phyloP scores from a whole-genome alignment of 2,329 filamentous ascomycete species.

The Immersiporthe knoxdaviesiana region DNA sequence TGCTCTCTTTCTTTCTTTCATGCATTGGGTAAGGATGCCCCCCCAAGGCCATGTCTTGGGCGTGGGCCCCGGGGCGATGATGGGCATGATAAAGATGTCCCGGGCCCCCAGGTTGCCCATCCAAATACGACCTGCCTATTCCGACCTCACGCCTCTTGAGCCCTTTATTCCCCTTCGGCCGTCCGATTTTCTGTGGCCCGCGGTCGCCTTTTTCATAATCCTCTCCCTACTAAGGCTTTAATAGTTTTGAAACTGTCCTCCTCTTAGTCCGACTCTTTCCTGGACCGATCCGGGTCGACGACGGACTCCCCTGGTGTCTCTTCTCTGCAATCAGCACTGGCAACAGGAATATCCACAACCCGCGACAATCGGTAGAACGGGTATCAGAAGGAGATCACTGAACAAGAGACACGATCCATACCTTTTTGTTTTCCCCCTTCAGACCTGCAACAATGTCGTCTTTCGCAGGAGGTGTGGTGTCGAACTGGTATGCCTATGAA shows the following conservation, averaged over 20 bases:
- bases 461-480: conserved; percentile 14
- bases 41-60: conserved; percentile 5
- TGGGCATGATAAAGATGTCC: conserved; percentile 17
- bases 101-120: conserved; percentile 13
- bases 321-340: conserved; percentile 8
- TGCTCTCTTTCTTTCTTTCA: background rate
- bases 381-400: background rate
- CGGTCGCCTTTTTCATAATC: background rate
- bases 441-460: background rate
- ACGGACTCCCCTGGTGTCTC: background rate
- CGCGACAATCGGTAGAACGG: background rate
- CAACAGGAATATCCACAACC: background rate
- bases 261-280: background rate
- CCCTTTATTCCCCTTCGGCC: background rate
- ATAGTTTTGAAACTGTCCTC: conserved; percentile 10
- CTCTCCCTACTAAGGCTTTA: background rate
- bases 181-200: background rate
- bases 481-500: conserved; percentile 34
- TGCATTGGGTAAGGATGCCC: background rate
- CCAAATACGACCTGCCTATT: conserved; percentile 24
- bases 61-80: conserved; percentile 2
- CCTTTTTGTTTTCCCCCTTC: too few relatives aligned
- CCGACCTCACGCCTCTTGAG: conserved; percentile 5
- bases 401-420: background rate
- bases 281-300: conserved; percentile 14